Base-by-base conservation (phyloP, 2,329 filamentous ascomycete species). In the Escovopsis weberi region DNA sequence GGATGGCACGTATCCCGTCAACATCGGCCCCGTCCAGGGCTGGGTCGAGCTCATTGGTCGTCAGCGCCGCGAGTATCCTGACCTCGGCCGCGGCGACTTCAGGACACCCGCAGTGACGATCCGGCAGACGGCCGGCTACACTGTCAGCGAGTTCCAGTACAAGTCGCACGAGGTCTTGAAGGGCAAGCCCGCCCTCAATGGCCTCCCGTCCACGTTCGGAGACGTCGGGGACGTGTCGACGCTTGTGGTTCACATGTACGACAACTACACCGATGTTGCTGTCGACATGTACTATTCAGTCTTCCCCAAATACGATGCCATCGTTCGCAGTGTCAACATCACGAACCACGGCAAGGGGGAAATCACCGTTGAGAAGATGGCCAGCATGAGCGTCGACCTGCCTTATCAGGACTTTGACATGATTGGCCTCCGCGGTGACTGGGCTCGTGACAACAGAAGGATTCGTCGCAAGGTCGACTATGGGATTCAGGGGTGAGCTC, bases 261-360 rank as follows among this genome's bases (percentile, higher is more conserved):
- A 82, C 52, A 71, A 72, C 35, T 68, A 72, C 49, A 77, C 72
- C 35, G 63, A 69, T 12, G 64, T 81, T 4, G 69, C 66, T 0
- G 77, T 74, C 0, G 74, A 75, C 26, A 53, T 82, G 42, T 70
- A 66, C 0, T 82, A 82, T 52, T 81, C 76, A 0, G 64, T 81
- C 38, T 82, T 81, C 45, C 75, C 76, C 0, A 59, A 66, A 38
- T 69, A 75, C 48, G 74, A 80, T 50, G 74, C 77, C 11, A 65
- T 82, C 38, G 72, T 70, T 3, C 64, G 77, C 23, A 80, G 75
- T 52, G 75, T 78, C 49, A 70, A 67, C 26, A 65, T 82, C 40
- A 76, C 68, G 2, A 82, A 82, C 51, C 65, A 72, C 41, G 72
- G 77, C 4, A 61, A 65, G 1, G 57, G 57, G 9, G 62, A 68